Base-by-base conservation (phyloP, 2,329 filamentous ascomycete genomes). In the Phoma sp. region DNA sequence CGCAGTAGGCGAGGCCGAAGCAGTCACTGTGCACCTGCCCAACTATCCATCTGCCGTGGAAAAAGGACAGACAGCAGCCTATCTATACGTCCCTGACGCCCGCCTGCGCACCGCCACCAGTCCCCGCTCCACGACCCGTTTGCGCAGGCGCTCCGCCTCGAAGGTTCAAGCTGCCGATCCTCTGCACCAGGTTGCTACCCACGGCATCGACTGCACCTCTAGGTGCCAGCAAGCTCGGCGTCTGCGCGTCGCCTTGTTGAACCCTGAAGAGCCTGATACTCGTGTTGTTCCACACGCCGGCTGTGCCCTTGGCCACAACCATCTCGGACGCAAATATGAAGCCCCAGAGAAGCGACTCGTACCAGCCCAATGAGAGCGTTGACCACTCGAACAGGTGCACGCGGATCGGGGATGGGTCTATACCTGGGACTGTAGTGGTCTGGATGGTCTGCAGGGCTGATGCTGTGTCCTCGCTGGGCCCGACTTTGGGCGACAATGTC, bases 371-470 rank as follows among this genome's bases (percentile, higher is more conserved):
- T 0, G 91, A 90, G 31, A 96, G 81, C 0, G 91, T 88, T 3
- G 92, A 94, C 94, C 94, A 98, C 77, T 96, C 92, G 69, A 98
- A 98, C 13, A 91, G 88, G 71, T 97, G 93, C 15, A 95, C 88
- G 29, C 90, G 85, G 47, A 91, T 83, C 0, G 89, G 82, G 1
- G 87, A 87, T 0, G 90, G 85, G 40, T 96, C 92, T 33, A 96
- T 85, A 8, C 86, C 88, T 9, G 86, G 83, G 38, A 96, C 79
- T 45, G 85, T 82, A 1, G 89, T 82, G 17, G 82, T 80, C 55
- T 81, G 82, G 56, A 91, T 86, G 24, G 79, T 81, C 38, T 77
- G 40, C 70, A 80, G 57, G 45, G 69, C 80, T 9, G 81, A 73
- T 58, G 72, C 72, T 55, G 68, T 68, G 47, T 60, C 62, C 10